Percentiles rank a stretch among this genome's conserved stretches.
phyloP scores from a whole-genome alignment of 2,329 filamentous ascomycete species.

The Curvularia lunata region DNA sequence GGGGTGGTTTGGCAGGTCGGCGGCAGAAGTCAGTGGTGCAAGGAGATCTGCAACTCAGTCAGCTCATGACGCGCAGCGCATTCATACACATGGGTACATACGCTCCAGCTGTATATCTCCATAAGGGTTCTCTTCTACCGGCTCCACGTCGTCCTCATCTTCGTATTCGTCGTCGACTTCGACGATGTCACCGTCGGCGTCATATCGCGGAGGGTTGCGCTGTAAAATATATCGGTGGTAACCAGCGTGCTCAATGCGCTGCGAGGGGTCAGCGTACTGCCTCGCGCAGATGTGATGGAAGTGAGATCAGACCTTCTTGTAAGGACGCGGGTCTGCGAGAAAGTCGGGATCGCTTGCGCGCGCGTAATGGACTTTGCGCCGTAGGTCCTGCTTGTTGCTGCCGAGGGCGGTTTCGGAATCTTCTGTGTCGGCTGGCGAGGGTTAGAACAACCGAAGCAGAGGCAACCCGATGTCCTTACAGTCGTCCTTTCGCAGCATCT shows the following conservation, averaged over 20 bases:
- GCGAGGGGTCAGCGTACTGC: constrained; percentile 33
- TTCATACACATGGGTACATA: constrained; percentile 50
- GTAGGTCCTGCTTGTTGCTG: constrained; percentile 80
- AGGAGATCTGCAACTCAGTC: constrained; percentile 66
- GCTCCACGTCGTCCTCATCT: constrained; percentile 66
- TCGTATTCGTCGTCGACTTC: constrained; percentile 75
- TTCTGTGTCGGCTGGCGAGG: constrained; percentile 73
- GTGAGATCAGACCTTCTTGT: constrained; percentile 67
- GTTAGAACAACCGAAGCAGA: constrained; percentile 23
- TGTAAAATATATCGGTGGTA: constrained; percentile 75
- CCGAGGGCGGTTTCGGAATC: constrained; percentile 71
- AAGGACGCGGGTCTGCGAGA: constrained; percentile 66
- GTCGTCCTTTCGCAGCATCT: constrained; percentile 43
- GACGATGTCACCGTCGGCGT: constrained; percentile 79
- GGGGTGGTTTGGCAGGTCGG: constrained; percentile 76
- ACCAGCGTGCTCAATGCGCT: constrained; percentile 77
- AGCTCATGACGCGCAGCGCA: constrained; percentile 20
- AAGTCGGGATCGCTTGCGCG: constrained; percentile 71
- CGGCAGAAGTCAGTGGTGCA: constrained; percentile 75
- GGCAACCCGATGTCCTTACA: constrained; percentile 29
- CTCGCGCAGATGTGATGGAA: constrained; percentile 9
- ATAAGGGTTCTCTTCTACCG: constrained; percentile 74
- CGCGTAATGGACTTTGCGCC: constrained; percentile 74
- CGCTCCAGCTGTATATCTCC: constrained; percentile 73
- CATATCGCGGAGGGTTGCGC: constrained; percentile 73